A percentile compares a stretch with the other conserved stretches of the same genome.
Evolutionary conservation across 164 flowering plant species (phyloP).

Genomic region (Berberis thunbergii): DNA sequence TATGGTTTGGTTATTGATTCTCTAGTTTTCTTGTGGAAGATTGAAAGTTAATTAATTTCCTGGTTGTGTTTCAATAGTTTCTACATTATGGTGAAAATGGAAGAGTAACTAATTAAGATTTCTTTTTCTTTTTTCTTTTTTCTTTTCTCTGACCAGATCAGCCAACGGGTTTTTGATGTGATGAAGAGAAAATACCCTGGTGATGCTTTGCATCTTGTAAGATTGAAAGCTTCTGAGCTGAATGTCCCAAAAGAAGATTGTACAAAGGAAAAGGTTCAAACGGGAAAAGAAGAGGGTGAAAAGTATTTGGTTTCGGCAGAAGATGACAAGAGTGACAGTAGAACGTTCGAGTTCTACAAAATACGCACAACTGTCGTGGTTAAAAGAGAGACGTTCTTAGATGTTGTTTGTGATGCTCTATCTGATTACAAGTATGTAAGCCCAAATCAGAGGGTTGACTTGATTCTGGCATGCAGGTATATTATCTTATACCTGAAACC

Average conservation of each 20-base stretch:
- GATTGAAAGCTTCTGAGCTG: conserved; percentile 16
- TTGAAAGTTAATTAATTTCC: no score
- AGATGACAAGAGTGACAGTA: conserved; percentile 26
- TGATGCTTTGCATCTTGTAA: conserved; percentile 26
- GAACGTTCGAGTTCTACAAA: conserved; percentile 67
- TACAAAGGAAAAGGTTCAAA: conserved; percentile 12
- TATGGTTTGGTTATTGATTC: no score
- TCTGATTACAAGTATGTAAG: conserved; percentile 76
- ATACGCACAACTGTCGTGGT: conserved; percentile 64
- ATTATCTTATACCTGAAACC: conserved; percentile 2
- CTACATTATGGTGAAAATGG: no score
- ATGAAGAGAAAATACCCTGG: conserved; percentile 38
- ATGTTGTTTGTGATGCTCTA: conserved; percentile 76
- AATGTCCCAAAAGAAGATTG: conserved; percentile 15
- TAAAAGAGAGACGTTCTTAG: conserved; percentile 52
- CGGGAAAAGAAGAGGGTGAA: conserved; percentile 17
- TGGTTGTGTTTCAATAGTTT: no score
- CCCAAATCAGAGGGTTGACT: conserved; percentile 75
- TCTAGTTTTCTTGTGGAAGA: no score
- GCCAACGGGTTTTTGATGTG: conserved; percentile 75
- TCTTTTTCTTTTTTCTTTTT: no score
- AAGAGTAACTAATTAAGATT: no score
- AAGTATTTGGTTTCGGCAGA: conserved; percentile 17
- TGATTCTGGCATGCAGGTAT: conserved; percentile 84
- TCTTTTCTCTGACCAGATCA: conserved; percentile 45